Base-by-base conservation (phyloP, 2,329 filamentous ascomycete genomes). In the Neopestalotiopsis sp. region DNA sequence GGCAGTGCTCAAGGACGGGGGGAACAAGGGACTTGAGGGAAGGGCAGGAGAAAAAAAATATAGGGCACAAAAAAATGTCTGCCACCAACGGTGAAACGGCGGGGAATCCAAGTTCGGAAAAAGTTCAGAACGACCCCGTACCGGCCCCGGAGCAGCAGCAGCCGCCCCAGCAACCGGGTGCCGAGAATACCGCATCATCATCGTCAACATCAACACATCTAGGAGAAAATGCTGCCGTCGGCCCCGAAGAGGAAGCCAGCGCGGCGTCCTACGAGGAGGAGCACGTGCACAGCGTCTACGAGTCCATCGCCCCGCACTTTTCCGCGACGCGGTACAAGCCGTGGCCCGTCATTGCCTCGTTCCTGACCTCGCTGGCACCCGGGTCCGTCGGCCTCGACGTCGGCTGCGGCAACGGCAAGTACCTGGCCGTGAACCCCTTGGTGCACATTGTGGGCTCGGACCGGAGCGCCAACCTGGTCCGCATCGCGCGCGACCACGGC, bases 341-440 rank as follows among this genome's bases (percentile, higher is more conserved):
- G 70, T 99, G 96, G 96, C 96, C 96, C 28, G 91, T 97, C 74
- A 93, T 98, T 68, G 89, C 94, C 71, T 84, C 85, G 45, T 98
- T 98, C 79, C 87, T 98, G 45, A 82, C 85, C 64, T 83, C 84
- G 40, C 88, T 92, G 62, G 78, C 85, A 0, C 82, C 90, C 13
- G 95, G 95, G 32, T 88, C 93, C 64, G 82, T 98, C 68, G 96
- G 96, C 10, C 86, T 97, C 40, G 96, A 99, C 81, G 86, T 98
- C 68, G 96, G 96, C 70, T 98, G 96, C 81, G 96, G 96, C 69
- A 99, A 99, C 82, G 96, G 96, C 74, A 98, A 98, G 85, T 98
- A 98, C 79, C 84, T 98, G 70, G 84, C 88, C 70, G 92, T 97
- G 68, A 97, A 97, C 81, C 86, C 85, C 28, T 82, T 89, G 74